Evolutionary conservation across 2,329 filamentous ascomycete species (phyloP), one percentile per base, ranked within the genome.

Genomic region (Epichloe sylvatica): DNA sequence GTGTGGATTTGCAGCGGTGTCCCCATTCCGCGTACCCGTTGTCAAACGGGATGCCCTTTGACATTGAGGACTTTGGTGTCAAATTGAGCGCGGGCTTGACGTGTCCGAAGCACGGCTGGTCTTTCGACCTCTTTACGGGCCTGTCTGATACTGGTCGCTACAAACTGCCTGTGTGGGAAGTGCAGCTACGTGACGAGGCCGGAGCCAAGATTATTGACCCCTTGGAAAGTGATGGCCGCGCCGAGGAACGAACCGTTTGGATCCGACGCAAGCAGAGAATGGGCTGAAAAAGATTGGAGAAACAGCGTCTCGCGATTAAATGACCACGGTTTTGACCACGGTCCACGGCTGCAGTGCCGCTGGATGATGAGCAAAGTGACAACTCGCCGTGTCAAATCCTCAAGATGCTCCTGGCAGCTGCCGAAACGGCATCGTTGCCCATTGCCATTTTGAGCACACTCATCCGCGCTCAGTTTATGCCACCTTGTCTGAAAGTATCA

Each of bases 51-150:
- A 74, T 65, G 0, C 69, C 80, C 0, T 85, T 84, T 51, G 83
- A 86, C 49, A 85, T 86, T 56, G 83, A 86, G 55, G 83, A 86
- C 52, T 86, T 85, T 59, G 82, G 83, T 0, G 66, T 83, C 2
- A 69, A 74, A 4, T 61, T 83, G 6, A 82, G 78, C 49, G 72
- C 78, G 0, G 83, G 81, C 0, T 65, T 86, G 3, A 75, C 72
- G 0, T 86, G 83, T 60, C 80, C 81, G 0, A 84, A 84, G 54
- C 82, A 86, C 53, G 77, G 71, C 4, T 86, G 83, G 83, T 81
- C 80, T 0, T 86, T 86, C 62, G 83, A 86, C 59, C 57, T 86
- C 2, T 76, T 78, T 47, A 77, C 81, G 0, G 83, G 83, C 0
- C 68, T 69, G 56, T 72, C 72, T 1, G 83, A 86, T 59, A 73